Percentiles rank a stretch among this genome's conserved stretches.
These are phyloP conservation scores for Pachysandra terminalis DNA, from an alignment of 164 flowering plant genomes.

Conservation along the genomic window DNA sequence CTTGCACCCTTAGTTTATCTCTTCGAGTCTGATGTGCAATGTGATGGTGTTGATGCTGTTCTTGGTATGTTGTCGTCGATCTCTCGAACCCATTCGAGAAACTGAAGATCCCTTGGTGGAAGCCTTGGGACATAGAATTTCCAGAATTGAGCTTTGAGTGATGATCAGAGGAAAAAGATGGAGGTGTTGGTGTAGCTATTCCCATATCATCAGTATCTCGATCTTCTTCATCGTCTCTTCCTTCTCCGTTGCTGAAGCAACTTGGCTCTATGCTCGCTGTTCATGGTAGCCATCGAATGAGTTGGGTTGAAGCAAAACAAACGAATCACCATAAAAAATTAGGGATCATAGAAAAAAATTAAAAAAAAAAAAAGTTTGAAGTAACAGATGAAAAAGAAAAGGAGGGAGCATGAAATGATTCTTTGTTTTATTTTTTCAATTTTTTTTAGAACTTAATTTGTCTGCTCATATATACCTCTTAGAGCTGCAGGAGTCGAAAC, in stretches of 20 bases:
- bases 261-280: slow-evolving; percentile 4
- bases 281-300: slow-evolving; percentile 14
- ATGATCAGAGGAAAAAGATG: slow-evolving; percentile 12
- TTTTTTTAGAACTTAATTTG: background rate
- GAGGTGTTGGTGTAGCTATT: slow-evolving; percentile 34
- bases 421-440: slow-evolving; percentile 7
- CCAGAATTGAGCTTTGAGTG: slow-evolving; percentile 12
- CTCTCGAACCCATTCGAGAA: slow-evolving; percentile 76
- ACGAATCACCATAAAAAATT: slow-evolving; percentile 12
- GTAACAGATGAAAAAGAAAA: slow-evolving; percentile 1
- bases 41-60: slow-evolving; percentile 36
- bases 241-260: background rate
- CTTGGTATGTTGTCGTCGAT: slow-evolving; percentile 30
- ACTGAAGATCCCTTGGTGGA: slow-evolving; percentile 30
- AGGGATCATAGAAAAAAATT: background rate
- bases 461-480: slow-evolving; percentile 21
- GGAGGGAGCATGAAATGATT: slow-evolving; percentile 15
- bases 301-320: slow-evolving; percentile 3
- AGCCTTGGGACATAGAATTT: slow-evolving; percentile 19
- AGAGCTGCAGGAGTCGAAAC: slow-evolving; percentile 49
- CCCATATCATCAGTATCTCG: slow-evolving; percentile 40
- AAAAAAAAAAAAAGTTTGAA: background rate
- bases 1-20: slow-evolving; percentile 61
- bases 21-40: slow-evolving; percentile 63
- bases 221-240: slow-evolving; percentile 32